A percentile compares a stretch with the other conserved stretches of the same genome.
Evolutionary conservation across 2,329 filamentous ascomycete species (phyloP).

Genomic region (Phialophora macrospora): DNA sequence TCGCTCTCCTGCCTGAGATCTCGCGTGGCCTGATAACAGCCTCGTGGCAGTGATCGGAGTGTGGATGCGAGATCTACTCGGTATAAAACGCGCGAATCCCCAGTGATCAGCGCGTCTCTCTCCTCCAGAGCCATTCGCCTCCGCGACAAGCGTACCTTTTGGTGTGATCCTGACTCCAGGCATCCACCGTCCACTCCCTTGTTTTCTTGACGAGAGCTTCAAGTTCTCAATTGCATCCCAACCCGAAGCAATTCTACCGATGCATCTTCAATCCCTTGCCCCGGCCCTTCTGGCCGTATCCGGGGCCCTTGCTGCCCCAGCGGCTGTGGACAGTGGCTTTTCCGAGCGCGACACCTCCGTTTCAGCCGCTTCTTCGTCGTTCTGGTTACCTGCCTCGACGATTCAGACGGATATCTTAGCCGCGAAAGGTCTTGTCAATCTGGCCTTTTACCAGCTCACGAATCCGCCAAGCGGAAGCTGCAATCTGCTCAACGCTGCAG

Average conservation of each 20-base stretch:
- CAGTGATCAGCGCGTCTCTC: constrained; percentile 2
- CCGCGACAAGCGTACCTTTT: constrained; percentile 19
- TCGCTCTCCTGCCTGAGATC: constrained; percentile 12
- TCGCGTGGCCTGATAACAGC: constrained; percentile 23
- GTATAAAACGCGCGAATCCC: constrained; percentile 10
- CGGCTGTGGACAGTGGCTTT: constrained; percentile 20
- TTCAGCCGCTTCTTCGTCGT: constrained; percentile 7
- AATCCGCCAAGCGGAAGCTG: constrained; percentile 39
- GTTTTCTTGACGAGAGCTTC: neutral
- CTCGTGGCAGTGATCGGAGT: constrained; percentile 21
- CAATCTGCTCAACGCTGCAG: constrained; percentile 46
- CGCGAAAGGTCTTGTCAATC: constrained; percentile 44
- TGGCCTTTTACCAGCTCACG: constrained; percentile 40
- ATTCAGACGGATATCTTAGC: constrained; percentile 44
- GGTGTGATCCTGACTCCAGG: constrained; percentile 18
- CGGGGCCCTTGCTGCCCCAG: constrained; percentile 20
- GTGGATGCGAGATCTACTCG: constrained; percentile 1
- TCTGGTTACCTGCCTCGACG: constrained; percentile 31
- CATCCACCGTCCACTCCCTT: constrained; percentile 21
- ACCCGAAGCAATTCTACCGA: neutral
- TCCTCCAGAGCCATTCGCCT: constrained; percentile 19
- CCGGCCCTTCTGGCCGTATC: constrained; percentile 28
- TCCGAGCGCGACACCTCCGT: constrained; percentile 24
- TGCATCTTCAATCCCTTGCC: constrained; percentile 28
- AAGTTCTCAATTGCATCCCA: neutral